Base-by-base conservation (phyloP, 805 yeast species). In the Ogataea siamensis region DNA sequence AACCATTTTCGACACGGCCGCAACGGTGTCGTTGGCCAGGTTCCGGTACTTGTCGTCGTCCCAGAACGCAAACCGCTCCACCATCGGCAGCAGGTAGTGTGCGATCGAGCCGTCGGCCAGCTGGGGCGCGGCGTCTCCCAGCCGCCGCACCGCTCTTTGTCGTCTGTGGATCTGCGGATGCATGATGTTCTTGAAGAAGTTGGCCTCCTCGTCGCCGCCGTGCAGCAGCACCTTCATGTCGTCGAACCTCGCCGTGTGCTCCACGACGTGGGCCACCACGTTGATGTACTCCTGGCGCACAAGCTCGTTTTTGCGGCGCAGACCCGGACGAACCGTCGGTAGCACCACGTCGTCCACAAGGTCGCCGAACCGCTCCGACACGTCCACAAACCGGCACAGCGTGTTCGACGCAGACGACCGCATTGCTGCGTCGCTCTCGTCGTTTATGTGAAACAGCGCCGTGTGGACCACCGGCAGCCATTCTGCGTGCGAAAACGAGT, bases 141-240 rank as follows among this genome's bases (percentile, higher is more conserved):
- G 62, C 42, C 84, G 72, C 51, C 78, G 73, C 15, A 91, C 70
- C 0, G 98, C 95, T 51, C 88, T 73, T 58, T 84, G 88, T 51
- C 96, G 82, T 63, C 95, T 77, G 54, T 83, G 87, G 7, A 83
- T 52, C 64, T 91, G 99, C 24, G 91, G 79, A 58, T 91, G 96
- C 43, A 72, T 73, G 32, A 93, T 70, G 51, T 88, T 87, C 33
- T 50, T 51, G 52, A 63, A 63, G 33, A 60, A 58, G 59, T 87
- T 81, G 4, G 87, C 83, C 51, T 88, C 97, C 24, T 81, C 91
- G 50, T 87, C 94, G 28, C 80, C 81, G 35, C 73, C 69, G 51
- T 67, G 72, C 1, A 81, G 60, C 26, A 91, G 62, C 1, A 74
- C 68, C 40, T 74, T 71, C 88, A 89, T 70, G 49, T 84, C 91